Percentiles rank a stretch among this genome's conserved stretches.
phyloP scores from a whole-genome alignment of 345 rosid species.

The Hevea brasiliensis region DNA sequence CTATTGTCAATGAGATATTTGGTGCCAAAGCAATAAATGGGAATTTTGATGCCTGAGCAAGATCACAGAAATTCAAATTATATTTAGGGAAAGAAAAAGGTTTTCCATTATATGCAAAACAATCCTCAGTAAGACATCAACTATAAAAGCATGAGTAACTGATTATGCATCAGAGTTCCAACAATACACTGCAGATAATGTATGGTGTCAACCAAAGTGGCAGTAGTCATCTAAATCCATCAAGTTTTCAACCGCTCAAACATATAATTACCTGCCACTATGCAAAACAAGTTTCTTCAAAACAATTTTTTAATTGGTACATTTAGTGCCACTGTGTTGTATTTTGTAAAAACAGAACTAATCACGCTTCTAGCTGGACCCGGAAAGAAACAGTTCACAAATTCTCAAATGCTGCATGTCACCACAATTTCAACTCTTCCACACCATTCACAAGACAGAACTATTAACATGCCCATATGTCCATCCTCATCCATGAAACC shows the following conservation, averaged over 20 bases:
- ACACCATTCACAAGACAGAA: too few relatives aligned
- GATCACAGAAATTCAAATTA: conserved; percentile 7
- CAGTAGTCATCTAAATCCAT: neutral
- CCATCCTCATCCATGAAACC: too few relatives aligned
- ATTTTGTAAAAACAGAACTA: too few relatives aligned
- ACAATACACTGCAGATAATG: neutral
- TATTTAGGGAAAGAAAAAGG: neutral
- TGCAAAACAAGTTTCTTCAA: neutral
- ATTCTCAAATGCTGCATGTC: too few relatives aligned
- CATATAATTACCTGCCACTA: neutral
- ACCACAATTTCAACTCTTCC: too few relatives aligned
- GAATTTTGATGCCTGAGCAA: conserved; percentile 29
- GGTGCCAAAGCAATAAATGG: conserved; percentile 30
- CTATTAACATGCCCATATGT: too few relatives aligned
- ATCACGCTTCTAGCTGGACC: too few relatives aligned
- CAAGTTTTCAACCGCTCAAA: neutral
- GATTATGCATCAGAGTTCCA: neutral
- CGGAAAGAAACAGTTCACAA: too few relatives aligned
- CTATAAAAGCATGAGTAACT: neutral
- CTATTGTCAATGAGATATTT: conserved; percentile 21
- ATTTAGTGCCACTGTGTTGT: too few relatives aligned
- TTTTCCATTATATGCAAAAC: neutral
- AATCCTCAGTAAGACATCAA: neutral
- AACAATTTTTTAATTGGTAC: too few relatives aligned
- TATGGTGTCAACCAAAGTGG: neutral